Conservation (phyloP, 371 early-diverging fungal species). For the Mucor lusitanicus region DNA sequence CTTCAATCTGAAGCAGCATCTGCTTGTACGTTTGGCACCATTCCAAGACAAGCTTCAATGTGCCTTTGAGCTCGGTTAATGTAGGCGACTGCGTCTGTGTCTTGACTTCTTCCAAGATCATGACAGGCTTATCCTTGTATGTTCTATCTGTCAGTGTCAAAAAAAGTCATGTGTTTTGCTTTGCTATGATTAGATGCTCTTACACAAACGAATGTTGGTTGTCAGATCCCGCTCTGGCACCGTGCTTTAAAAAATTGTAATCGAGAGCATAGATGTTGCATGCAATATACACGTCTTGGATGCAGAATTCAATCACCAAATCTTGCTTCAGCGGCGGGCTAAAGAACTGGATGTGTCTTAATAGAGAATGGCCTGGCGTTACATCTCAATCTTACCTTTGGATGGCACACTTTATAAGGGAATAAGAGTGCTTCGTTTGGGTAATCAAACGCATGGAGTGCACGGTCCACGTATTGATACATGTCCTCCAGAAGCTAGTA, state of each 20-base stretch:
- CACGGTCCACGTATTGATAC: conserved; percentile 36
- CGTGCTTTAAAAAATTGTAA: conserved; percentile 23
- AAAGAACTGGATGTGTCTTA: conserved; percentile 26
- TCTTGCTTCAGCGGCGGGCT: conserved; percentile 47
- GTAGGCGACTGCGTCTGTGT: conserved; percentile 50
- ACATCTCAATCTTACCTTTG: conserved; percentile 30
- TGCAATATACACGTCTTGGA: conserved; percentile 37
- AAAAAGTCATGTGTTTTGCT: not conserved
- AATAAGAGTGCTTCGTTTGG: conserved; percentile 42
- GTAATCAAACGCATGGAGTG: conserved; percentile 44
- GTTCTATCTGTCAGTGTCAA: conserved; percentile 20
- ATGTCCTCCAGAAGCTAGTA: conserved; percentile 39
- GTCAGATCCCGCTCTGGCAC: conserved; percentile 2
- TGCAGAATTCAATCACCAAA: conserved; percentile 44
- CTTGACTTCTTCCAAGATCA: conserved; percentile 34
- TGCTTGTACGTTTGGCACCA: conserved; percentile 38
- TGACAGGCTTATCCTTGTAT: conserved; percentile 45
- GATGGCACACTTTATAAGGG: conserved; percentile 54
- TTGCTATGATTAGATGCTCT: not conserved
- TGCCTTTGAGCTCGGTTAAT: conserved; percentile 36
- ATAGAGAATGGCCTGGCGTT: not conserved
- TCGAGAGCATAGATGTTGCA: conserved; percentile 44
- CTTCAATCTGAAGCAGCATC: conserved; percentile 38
- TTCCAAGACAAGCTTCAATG: conserved; percentile 27
- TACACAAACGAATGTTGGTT: conserved; percentile 20